Base-by-base conservation (phyloP, 768 basidiomycete genomes). In the Pholiota conissans region DNA sequence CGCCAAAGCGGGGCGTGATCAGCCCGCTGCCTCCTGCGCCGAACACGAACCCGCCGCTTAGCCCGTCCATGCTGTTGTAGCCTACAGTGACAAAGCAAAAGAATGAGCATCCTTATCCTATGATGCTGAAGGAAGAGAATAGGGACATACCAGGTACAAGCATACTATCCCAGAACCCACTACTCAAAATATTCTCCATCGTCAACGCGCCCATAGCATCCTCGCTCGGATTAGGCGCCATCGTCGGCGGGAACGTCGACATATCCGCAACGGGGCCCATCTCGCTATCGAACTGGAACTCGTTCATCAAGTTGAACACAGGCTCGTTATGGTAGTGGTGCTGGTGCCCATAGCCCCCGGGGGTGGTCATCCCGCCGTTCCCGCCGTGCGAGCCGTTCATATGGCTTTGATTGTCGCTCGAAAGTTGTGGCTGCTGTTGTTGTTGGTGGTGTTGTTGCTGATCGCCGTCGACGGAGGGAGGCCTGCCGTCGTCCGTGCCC, bases 161-260 rank as follows among this genome's bases (percentile, higher is more conserved):
- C 65, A 93, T 85, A 62, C 81, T 92, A 70, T 93, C 93, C 93
- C 92, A 94, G 70, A 94, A 94, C 39, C 84, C 85, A 57, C 78
- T 84, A 59, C 84, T 87, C 52, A 94, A 76, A 40, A 93, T 87
- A 65, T 84, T 87, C 64, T 93, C 92, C 88, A 94, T 92, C 50
- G 90, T 86, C 59, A 93, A 67, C 39, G 78, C 79, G 32, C 78
- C 68, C 61, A 65, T 58, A 20, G 22, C 49, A 30, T 55, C 64
- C 34, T 68, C 55, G 20, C 18, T 42, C 47, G 53, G 79, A 77
- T 55, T 74, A 55, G 84, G 79, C 48, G 84, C 87, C 88, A 92
- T 91, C 52, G 88, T 91, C n/a, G 91, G 91, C 49, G 91, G 91
- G 81, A 93, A 93, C 54, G 85, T 91, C 47, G 87, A 83, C 64